Base-by-base conservation (phyloP, 108 stramenopile genomes). In the Nitzschia palea region DNA sequence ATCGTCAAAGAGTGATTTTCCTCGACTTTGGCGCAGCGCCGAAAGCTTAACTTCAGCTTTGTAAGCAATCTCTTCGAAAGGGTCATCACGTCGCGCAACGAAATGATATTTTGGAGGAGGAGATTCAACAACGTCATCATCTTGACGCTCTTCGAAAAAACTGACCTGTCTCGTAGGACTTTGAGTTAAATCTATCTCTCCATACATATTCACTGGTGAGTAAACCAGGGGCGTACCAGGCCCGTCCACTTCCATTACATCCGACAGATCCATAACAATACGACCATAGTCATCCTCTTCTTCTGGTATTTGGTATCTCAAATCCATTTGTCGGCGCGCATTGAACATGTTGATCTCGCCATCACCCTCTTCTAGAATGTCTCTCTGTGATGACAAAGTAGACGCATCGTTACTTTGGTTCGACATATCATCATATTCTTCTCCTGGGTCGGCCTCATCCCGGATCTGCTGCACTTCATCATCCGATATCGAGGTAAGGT, bases 221-320 rank as follows among this genome's bases (percentile, higher is more conserved):
- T 61, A 60, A 3, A 71, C 70, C 15, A 70, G 48, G 40, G 70
- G 70, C 26, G 70, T 62, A 9, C 70, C 70, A 23, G 70, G 70
- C 10, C 60, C 70, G 42, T 60, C 26, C 48, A 62, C 70, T 32
- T 71, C 70, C 14, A 43, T 35, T 1, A 71, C 43, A 53, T 71
- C 61, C 1, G 70, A 62, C 37, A 71, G 9, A 32, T 71, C 54
- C 5, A 71, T 12, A 8, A 71, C 61, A 43, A 52, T 33, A 5
- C 44, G 17, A 12, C 70, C 70, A 20, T 32, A 62, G n/a, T 36
- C 61, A 33, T 71, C 61, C 27, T 71, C 40, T 14, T 61, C 51
- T 44, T 55, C 70, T 27, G 70, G 70, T 23, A 71, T 35, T 55
- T 26, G 61, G 26, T 62, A 48, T 20, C 40, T 37, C 35, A 60